Conservation (phyloP, 441 rosid species). For the Codiaeum variegatum region DNA sequence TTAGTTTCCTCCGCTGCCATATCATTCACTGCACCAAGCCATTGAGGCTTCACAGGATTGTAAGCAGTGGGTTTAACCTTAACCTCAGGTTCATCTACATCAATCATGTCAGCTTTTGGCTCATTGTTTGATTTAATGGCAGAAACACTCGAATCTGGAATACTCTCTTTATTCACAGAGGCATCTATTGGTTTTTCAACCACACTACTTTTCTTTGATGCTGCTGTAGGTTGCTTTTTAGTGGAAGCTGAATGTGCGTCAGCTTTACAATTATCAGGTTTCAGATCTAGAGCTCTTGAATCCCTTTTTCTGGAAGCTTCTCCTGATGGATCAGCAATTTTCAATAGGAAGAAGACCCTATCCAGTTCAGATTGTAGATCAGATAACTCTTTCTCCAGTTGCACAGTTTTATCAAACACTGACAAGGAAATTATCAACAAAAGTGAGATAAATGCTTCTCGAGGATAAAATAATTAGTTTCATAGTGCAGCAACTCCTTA, state of each 20-base stretch:
- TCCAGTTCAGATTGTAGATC: conserved; percentile 67
- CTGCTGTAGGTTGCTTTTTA: conserved; percentile 32
- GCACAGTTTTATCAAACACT: conserved; percentile 65
- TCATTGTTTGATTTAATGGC: conserved; percentile 27
- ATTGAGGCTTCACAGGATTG: conserved; percentile 66
- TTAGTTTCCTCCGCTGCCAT: conserved; percentile 41
- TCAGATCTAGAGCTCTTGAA: conserved; percentile 35
- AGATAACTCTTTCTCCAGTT: conserved; percentile 63
- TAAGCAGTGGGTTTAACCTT: conserved; percentile 44
- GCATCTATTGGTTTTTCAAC: conserved; percentile 31
- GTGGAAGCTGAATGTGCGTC: conserved; percentile 28
- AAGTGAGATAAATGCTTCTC: not conserved
- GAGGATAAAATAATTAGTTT: not conserved
- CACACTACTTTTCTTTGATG: conserved; percentile 31
- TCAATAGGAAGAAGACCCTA: conserved; percentile 69
- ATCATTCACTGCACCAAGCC: conserved; percentile 86
- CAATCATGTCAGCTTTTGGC: conserved; percentile 37
- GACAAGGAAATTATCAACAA: conserved; percentile 27
- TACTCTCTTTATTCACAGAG: conserved; percentile 29
- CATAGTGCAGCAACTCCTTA: conserved; percentile 22
- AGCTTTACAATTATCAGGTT: conserved; percentile 22
- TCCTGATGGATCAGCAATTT: conserved; percentile 89
- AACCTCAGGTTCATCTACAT: conserved; percentile 36
- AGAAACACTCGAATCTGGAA: conserved; percentile 23
- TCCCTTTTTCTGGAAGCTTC: conserved; percentile 73